These are phyloP conservation scores for Moniliophthora roreri DNA, from an alignment of 1,284 basidiomycete species.

Conservation along the genomic window DNA sequence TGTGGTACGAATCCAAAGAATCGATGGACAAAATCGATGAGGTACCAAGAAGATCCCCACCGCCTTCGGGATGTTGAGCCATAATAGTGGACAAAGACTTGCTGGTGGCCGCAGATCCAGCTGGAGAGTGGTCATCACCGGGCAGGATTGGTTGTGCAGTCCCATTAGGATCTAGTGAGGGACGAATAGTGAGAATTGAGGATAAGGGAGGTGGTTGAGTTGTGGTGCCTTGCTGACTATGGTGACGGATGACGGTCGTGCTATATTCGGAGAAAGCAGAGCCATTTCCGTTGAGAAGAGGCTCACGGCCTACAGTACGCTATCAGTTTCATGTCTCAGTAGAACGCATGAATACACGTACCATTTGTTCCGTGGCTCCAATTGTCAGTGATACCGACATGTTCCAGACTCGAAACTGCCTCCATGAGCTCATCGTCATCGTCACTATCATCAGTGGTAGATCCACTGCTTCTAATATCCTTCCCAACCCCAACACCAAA, in stretches of 20 bases:
- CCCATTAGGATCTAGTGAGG: constrained; percentile 48
- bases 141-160: constrained; percentile 32
- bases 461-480: constrained; percentile 40
- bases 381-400: constrained; percentile 48
- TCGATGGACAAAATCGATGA: constrained; percentile 61
- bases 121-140: constrained; percentile 23
- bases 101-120: constrained; percentile 21
- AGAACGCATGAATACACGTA: constrained; percentile 21
- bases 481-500: constrained; percentile 77
- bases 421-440: constrained; percentile 62
- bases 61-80: constrained; percentile 22
- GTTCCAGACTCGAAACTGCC: constrained; percentile 57
- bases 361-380: constrained; percentile 45
- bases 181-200: constrained; percentile 71
- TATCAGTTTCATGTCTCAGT: constrained; percentile 11
- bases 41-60: constrained; percentile 32
- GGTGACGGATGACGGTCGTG: constrained; percentile 60
- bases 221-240: constrained; percentile 33
- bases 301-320: constrained; percentile 42
- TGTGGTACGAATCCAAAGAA: constrained; percentile 68
- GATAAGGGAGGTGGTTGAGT: constrained; percentile 59
- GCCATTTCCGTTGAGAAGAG: constrained; percentile 47
- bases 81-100: constrained; percentile 26
- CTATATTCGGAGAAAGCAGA: constrained; percentile 59
- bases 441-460: constrained; percentile 57